A percentile compares a stretch with the other conserved stretches of the same genome.
Evolutionary conservation across 495 filamentous ascomycete species (phyloP).

Genomic region (Evansstolkia leycettana): DNA sequence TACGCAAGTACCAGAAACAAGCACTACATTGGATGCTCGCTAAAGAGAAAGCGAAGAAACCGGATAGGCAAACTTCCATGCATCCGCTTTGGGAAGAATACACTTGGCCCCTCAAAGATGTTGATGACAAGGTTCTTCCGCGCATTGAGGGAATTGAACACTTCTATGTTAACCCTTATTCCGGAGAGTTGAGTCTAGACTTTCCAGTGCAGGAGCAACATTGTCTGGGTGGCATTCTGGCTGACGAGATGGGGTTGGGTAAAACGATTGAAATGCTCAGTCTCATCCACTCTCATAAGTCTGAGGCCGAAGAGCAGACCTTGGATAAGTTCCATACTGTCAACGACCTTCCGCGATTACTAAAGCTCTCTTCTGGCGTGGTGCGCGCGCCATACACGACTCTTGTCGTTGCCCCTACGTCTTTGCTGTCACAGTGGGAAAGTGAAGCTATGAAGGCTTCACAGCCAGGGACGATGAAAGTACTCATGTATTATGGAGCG

Average conservation of each 20-base stretch:
- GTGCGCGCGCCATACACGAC: constrained; percentile 76
- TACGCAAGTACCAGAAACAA: constrained; percentile 92
- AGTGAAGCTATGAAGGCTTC: constrained; percentile 88
- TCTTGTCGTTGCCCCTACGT: constrained; percentile 90
- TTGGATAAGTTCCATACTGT: constrained; percentile 26
- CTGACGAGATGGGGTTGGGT: constrained; percentile 84
- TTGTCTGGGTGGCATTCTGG: constrained; percentile 85
- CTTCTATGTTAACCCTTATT: constrained; percentile 96
- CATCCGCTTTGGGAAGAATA: constrained; percentile 98
- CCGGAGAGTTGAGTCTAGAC: constrained; percentile 82
- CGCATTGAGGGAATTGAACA: constrained; percentile 45
- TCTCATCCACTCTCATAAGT: constrained; percentile 71
- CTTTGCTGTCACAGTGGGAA: constrained; percentile 88
- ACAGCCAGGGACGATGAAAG: constrained; percentile 64
- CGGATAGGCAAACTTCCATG: constrained; percentile 64
- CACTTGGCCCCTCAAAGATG: constrained; percentile 74
- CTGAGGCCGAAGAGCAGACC: constrained; percentile 36
- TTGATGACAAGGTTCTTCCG: constrained; percentile 65
- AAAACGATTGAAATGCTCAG: constrained; percentile 98
- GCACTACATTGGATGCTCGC: constrained; percentile 90
- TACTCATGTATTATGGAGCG: constrained; percentile 78
- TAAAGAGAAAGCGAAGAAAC: constrained; percentile 73
- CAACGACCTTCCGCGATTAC: constrained; percentile 46
- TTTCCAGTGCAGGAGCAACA: constrained; percentile 92
- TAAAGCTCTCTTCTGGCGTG: constrained; percentile 38